Base-by-base conservation (phyloP, 2,329 filamentous ascomycete species). In the Colletotrichum eremochloae region DNA sequence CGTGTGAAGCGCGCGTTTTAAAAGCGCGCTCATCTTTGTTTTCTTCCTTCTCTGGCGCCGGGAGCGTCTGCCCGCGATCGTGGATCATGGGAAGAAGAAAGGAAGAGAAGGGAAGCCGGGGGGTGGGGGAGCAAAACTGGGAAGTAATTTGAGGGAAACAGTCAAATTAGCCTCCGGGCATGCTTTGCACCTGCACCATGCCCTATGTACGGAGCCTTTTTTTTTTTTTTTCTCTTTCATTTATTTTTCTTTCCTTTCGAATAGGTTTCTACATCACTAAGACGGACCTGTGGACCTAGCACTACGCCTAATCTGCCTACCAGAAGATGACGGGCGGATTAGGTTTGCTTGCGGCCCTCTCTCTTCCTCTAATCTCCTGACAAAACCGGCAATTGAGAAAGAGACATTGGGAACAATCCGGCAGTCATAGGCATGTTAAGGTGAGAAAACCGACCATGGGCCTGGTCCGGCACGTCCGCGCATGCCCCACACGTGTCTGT, bases 401-500 rank as follows among this genome's bases (percentile, higher is more conserved):
- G 24, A 31, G 29, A 33, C 3, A 8, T 52, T 31, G 15, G 24
- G 2, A 53, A 53, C 24, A 24, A 8, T 31, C 50, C 24, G 24
- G 24, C 24, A 24, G 24, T 24, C 36, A 24, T 15, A 38, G 24
- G 33, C 11, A 20, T 11, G 55, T 18, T 15, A 38, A 48, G 31
- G 36, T 44, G 60, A 38, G 67, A 70, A 70, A 38, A 56, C 58
- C 24, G 65, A 33, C 44, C 44, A 52, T 53, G 58, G 69, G 50
- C 65, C 58, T 64, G 57, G 65, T 64, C 58, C 65, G 69, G 69
- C 12, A 68, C 40, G 52, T 63, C 65, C 65, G 58, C 68, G 52
- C 44, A 62, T 40, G 24, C 31, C 33, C 57, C 52, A 65, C 64
- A 69, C 66, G 65, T 64, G 60, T 53, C 40, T 48, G 38, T 68